Conservation (phyloP, 495 filamentous ascomycete genomes). For the Alectoria sarmentosa region DNA sequence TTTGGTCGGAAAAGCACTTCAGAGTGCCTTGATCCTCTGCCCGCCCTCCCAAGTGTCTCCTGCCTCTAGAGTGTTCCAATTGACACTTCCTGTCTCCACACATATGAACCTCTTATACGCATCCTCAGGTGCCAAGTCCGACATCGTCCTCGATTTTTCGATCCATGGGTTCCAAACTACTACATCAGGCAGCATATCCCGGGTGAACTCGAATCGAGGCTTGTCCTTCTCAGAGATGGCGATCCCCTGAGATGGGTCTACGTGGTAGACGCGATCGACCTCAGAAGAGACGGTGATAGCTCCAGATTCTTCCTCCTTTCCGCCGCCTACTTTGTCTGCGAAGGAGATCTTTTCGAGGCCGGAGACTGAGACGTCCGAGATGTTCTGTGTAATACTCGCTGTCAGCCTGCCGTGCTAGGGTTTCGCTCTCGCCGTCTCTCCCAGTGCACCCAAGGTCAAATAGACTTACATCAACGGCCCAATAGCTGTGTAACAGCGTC, state of each 20-base stretch:
- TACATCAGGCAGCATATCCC: slow-evolving; percentile 76
- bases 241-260: slow-evolving; percentile 38
- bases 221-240: slow-evolving; percentile 53
- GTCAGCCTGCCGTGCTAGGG: neutral
- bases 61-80: slow-evolving; percentile 75
- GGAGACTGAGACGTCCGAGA: slow-evolving; percentile 57
- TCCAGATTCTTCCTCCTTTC: slow-evolving; percentile 16
- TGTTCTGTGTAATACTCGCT: slow-evolving; percentile 48
- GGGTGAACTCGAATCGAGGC: slow-evolving; percentile 59
- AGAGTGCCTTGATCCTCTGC: slow-evolving; percentile 54
- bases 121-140: slow-evolving; percentile 81
- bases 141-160: slow-evolving; percentile 72
- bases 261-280: slow-evolving; percentile 74
- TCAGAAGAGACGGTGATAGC: slow-evolving; percentile 58
- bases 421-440: neutral
- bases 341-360: slow-evolving; percentile 70
- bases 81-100: slow-evolving; percentile 83
- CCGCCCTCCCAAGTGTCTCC: slow-evolving; percentile 88
- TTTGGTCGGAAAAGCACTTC: neutral
- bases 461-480: slow-evolving; percentile 61
- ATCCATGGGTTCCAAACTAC: slow-evolving; percentile 98
- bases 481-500: slow-evolving; percentile 85
- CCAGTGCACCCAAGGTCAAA: neutral
- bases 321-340: slow-evolving; percentile 46
- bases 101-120: slow-evolving; percentile 91